A percentile compares a stretch with the other conserved stretches of the same genome.
Conservation (phyloP, 2,329 filamentous ascomycete species). For the Tolypocladium endophyticum region DNA sequence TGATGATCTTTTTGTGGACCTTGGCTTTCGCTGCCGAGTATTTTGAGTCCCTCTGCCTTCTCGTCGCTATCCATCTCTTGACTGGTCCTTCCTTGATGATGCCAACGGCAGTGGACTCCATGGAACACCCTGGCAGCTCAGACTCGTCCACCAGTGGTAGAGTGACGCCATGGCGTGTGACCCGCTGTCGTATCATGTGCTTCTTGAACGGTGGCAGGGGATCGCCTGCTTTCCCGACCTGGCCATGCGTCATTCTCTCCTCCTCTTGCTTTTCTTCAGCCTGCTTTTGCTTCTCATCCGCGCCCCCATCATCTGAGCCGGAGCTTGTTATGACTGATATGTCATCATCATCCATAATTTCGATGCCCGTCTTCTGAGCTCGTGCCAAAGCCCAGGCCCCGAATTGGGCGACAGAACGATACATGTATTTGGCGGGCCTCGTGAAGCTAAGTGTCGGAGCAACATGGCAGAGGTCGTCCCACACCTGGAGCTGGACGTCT, state of each 20-base stretch:
- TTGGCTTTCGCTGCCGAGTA: slow-evolving; percentile 60
- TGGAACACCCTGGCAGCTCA: slow-evolving; percentile 54
- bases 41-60: slow-evolving; percentile 60
- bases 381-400: slow-evolving; percentile 81
- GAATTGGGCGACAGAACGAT: slow-evolving; percentile 83
- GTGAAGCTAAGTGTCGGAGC: slow-evolving; percentile 91
- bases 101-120: slow-evolving; percentile 58
- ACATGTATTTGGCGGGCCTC: slow-evolving; percentile 93
- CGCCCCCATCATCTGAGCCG: slow-evolving; percentile 21
- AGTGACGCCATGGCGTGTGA: slow-evolving; percentile 68
- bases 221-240: slow-evolving; percentile 81
- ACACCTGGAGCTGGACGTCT: slow-evolving; percentile 87
- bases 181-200: slow-evolving; percentile 86
- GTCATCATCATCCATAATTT: slow-evolving; percentile 69
- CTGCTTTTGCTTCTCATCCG: slow-evolving; percentile 11
- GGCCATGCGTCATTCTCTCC: slow-evolving; percentile 12
- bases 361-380: slow-evolving; percentile 69
- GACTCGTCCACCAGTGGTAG: slow-evolving; percentile 54
- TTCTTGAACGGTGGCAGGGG: slow-evolving; percentile 67
- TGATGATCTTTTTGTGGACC: slow-evolving; percentile 62
- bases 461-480: slow-evolving; percentile 92
- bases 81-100: slow-evolving; percentile 72
- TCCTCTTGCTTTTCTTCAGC: slow-evolving; percentile 6
- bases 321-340: slow-evolving; percentile 64
- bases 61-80: slow-evolving; percentile 71